Percentiles rank a stretch among this genome's conserved stretches.
phyloP scores from a whole-genome alignment of 208 protist species.

The Trypanosoma brucei region DNA sequence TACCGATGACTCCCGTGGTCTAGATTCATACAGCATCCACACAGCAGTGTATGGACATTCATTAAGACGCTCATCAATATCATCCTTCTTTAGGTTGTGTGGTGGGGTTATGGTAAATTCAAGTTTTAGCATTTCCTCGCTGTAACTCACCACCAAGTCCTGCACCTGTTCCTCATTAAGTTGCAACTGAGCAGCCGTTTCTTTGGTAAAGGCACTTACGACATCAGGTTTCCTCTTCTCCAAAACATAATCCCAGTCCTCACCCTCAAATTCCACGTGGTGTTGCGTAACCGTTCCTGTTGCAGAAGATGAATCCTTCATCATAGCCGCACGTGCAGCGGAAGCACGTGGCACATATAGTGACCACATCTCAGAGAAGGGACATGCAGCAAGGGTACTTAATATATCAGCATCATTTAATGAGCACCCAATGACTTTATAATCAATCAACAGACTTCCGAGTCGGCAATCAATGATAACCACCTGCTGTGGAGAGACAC shows the following conservation, averaged over 20 bases:
- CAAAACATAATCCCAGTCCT: slow-evolving; percentile 48
- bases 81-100: background rate
- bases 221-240: background rate
- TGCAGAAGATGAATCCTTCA: background rate
- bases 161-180: background rate
- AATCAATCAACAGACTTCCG: slow-evolving; percentile 29
- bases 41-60: background rate
- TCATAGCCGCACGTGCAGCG: background rate
- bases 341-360: slow-evolving; percentile 1
- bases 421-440: slow-evolving; percentile 5
- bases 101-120: background rate
- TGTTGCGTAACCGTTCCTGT: slow-evolving; percentile 25
- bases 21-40: slow-evolving; percentile 1
- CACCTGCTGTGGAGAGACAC: slow-evolving; percentile 28
- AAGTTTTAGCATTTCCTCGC: background rate
- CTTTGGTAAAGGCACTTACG: background rate
- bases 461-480: background rate
- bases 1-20: background rate
- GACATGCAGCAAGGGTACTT: slow-evolving; percentile 9
- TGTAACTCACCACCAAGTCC: background rate
- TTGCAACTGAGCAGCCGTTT: background rate
- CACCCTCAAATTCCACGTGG: slow-evolving; percentile 48
- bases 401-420: background rate
- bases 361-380: background rate
- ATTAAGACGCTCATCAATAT: slow-evolving; percentile 4